These are phyloP conservation scores for Gaeumannomyces sp. DNA, from an alignment of 2,329 filamentous ascomycete species.

Conservation along the genomic window DNA sequence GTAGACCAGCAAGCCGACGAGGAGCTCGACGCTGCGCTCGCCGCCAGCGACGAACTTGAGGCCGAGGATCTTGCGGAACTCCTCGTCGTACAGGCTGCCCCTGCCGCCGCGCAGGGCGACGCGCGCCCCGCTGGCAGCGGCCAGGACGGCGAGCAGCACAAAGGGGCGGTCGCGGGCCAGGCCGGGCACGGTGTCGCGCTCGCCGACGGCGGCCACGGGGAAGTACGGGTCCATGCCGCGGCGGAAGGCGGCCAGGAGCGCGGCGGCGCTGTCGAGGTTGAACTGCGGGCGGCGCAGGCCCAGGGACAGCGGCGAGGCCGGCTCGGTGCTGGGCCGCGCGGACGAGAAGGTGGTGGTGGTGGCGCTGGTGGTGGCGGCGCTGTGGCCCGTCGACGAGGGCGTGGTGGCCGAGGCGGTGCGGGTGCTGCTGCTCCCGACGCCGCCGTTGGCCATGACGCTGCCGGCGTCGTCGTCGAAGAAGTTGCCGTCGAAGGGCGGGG, in stretches of 20 bases:
- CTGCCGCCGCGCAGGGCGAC: slow-evolving; percentile 45
- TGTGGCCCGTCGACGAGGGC: not conserved
- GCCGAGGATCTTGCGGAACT: slow-evolving; percentile 51
- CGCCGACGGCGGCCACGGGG: slow-evolving; percentile 36
- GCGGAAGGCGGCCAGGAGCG: slow-evolving; percentile 37
- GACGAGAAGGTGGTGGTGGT: not conserved
- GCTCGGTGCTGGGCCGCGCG: not conserved
- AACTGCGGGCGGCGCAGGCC: slow-evolving; percentile 45
- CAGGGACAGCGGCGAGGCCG: slow-evolving; percentile 16
- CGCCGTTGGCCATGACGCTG: slow-evolving; percentile 4
- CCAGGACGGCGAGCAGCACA: slow-evolving; percentile 47
- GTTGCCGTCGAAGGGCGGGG: not conserved
- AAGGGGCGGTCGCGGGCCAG: slow-evolving; percentile 44
- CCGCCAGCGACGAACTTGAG: slow-evolving; percentile 51
- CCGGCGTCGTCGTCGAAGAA: slow-evolving; percentile 8
- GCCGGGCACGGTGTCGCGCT: slow-evolving; percentile 34
- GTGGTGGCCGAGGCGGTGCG: slow-evolving; percentile 5
- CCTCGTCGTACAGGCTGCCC: slow-evolving; percentile 48
- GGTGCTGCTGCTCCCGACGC: slow-evolving; percentile 15
- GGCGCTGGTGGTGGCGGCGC: not conserved
- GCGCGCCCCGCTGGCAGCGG: slow-evolving; percentile 40
- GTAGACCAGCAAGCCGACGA: slow-evolving; percentile 53
- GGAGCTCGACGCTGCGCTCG: slow-evolving; percentile 49
- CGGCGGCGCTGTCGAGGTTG: slow-evolving; percentile 46
- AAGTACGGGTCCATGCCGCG: slow-evolving; percentile 29